Percentiles rank a stretch among this genome's conserved stretches.
These are phyloP conservation scores for Alloteropsis semialata DNA, from an alignment of 176 grass and related monocot genomes.

Conservation along the genomic window DNA sequence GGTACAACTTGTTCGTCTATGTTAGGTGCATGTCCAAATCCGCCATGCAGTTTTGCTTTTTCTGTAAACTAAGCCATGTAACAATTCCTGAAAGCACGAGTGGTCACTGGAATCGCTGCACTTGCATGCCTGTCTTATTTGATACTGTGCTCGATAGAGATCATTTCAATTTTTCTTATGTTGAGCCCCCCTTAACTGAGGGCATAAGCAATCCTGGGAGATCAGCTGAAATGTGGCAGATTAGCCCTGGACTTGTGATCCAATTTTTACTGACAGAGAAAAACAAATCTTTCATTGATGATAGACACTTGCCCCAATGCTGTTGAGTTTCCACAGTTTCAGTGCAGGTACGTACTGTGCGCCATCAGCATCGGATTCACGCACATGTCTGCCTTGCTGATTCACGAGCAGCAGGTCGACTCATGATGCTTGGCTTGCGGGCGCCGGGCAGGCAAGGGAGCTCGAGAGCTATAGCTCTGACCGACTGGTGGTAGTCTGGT, in stretches of 20 bases:
- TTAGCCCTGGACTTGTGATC: neutral
- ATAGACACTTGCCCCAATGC: too few species aligned
- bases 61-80: neutral
- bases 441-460: neutral
- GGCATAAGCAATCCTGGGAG: too few species aligned
- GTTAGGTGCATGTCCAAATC: neutral
- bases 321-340: neutral
- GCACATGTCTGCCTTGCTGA: neutral
- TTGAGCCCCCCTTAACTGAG: too few species aligned
- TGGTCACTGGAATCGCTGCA: neutral
- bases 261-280: neutral
- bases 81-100: neutral
- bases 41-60: neutral
- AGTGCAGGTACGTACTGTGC: neutral
- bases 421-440: conserved; percentile 23
- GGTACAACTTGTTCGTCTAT: neutral
- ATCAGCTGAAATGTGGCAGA: too few species aligned
- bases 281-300: too few species aligned
- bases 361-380: neutral
- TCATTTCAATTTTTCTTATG: too few species aligned
- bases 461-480: neutral
- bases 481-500: too few species aligned
- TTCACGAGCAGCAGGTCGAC: neutral
- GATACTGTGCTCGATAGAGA: neutral
- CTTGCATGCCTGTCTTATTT: neutral